Base-by-base conservation (phyloP, 2,329 filamentous ascomycete genomes). In the Mariannaea elegans region DNA sequence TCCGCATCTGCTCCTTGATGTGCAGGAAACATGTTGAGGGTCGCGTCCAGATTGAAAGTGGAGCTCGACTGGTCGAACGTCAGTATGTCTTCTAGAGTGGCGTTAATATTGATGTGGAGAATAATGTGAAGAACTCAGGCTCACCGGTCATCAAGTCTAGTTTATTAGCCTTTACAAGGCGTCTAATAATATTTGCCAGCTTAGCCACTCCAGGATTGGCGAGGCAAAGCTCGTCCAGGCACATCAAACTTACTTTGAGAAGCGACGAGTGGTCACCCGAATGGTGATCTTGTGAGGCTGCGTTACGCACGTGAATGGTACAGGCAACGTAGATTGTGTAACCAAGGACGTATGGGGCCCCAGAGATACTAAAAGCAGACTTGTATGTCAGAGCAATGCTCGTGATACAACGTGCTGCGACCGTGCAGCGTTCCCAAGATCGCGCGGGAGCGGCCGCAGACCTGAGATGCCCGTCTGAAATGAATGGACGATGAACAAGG, bases 291-390 rank as follows among this genome's bases (percentile, higher is more conserved):
- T 47, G 45, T 2, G 70, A 63, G 9, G 75, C 74, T 8, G 71
- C 71, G 60, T 77, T 79, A 24, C 76, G 71, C 6, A 77, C 76
- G 49, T 78, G 77, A 45, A 79, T 78, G 1, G 76, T 78, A 57
- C 75, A 77, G 3, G 77, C 73, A 13, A 78, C 76, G 57, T 79
- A 79, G 0, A 75, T 63, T 1, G 72, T 72, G 53, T 79, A 79
- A 48, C 72, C 71, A 13, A 77, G 64, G 31, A 79, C 59, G 61
- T 79, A 79, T 18, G 73, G 73, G 0, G 74, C 76, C 6, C 69
- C 62, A 14, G 71, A 65, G 2, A 78, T 63, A 5, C 65, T 71
- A 55, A 76, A 78, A 1, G 69, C 65, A 3, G 65, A 59, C 38
- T 71, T 67, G 42, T 76, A 79, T 4, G 71, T 24, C 34, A 46